Evolutionary conservation across 225 moss, liverwort and hornwort genomes (phyloP), one percentile per base, ranked within the genome.

Genomic region (Polytrichum commune): DNA sequence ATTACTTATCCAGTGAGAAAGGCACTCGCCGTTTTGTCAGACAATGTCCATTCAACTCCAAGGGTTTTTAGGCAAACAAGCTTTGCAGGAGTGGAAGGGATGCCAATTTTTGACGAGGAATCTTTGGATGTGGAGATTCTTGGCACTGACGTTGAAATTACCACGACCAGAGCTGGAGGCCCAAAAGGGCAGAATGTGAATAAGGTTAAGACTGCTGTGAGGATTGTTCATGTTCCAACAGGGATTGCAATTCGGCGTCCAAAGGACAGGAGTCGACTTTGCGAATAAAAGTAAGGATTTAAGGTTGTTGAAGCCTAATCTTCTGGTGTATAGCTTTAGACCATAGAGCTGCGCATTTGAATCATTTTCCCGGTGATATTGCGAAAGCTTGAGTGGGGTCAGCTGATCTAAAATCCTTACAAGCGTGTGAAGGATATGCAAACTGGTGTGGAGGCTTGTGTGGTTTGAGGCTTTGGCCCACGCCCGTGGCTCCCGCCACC

Each of bases 141-240:
- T 29, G 95, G 93, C 9, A 38, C 79, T 20, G 98, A 98, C 73
- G 79, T 98, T 54, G 95, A 98, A 24, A 91, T 95, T 63, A 83
- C 79, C 27, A 98, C 93, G 13, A 30, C 6, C 6, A 30, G 30
- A 90, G 86, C 98, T 13, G 98, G 98, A 66, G 97, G 95, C 29
- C 90, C 92, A 80, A 95, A 95, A 23, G 98, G 98, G 2, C 98
- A 98, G 68, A 98, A 98, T 69, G 98, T 98, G 70, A 98, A 95
- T 64, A 98, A 98, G 78, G 98, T 93, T 16, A 95, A 98, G 79
- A 90, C 90, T 29, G 95, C 93, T 29, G 98, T 98, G 27, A 86
- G 95, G 64, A 91, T 98, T 65, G 91, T 95, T 54, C 98, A 93
- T 71, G 88, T 93, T 78, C 98, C 98, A 24, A 91, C 90, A 18